Percentiles rank a stretch among this genome's conserved stretches.
Conservation (phyloP, 805 yeast genomes). For the Nakazawaea ernobii region DNA sequence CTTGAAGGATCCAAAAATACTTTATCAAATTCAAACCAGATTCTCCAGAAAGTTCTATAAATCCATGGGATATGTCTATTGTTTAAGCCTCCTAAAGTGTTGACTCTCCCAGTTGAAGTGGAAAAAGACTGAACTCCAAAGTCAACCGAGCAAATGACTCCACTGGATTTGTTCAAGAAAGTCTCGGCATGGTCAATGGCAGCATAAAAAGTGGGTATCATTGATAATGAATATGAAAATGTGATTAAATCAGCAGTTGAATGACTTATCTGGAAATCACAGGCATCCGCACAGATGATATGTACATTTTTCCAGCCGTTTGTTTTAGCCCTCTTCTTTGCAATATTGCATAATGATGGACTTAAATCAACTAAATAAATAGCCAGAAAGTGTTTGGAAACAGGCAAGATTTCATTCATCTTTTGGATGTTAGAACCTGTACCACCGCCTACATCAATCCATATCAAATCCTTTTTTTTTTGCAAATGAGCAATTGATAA, state of each 20-base stretch:
- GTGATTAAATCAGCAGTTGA: constrained; percentile 65
- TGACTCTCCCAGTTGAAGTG: constrained; percentile 59
- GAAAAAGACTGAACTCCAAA: constrained; percentile 72
- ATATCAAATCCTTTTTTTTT: constrained; percentile 42
- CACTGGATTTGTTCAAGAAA: constrained; percentile 44
- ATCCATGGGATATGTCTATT: constrained; percentile 75
- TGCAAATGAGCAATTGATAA: constrained; percentile 53
- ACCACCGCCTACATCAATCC: constrained; percentile 86
- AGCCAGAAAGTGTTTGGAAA: constrained; percentile 49
- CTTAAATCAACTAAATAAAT: constrained; percentile 72
- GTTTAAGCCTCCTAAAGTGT: constrained; percentile 69
- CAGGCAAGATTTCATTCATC: constrained; percentile 53
- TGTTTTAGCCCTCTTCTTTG: constrained; percentile 47
- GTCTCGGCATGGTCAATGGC: constrained; percentile 63
- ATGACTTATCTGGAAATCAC: constrained; percentile 52
- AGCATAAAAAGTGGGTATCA: constrained; percentile 81
- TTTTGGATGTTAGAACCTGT: constrained; percentile 78
- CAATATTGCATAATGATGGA: constrained; percentile 71
- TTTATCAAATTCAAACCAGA: constrained; percentile 83
- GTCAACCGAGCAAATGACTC: constrained; percentile 68
- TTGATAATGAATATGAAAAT: constrained; percentile 74
- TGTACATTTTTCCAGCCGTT: constrained; percentile 54
- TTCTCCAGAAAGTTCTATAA: constrained; percentile 74
- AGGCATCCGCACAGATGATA: constrained; percentile 70
- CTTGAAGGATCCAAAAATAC: constrained; percentile 76